These are phyloP conservation scores for Uncinocarpus reesii DNA, from an alignment of 2,329 filamentous ascomycete genomes.

Conservation along the genomic window DNA sequence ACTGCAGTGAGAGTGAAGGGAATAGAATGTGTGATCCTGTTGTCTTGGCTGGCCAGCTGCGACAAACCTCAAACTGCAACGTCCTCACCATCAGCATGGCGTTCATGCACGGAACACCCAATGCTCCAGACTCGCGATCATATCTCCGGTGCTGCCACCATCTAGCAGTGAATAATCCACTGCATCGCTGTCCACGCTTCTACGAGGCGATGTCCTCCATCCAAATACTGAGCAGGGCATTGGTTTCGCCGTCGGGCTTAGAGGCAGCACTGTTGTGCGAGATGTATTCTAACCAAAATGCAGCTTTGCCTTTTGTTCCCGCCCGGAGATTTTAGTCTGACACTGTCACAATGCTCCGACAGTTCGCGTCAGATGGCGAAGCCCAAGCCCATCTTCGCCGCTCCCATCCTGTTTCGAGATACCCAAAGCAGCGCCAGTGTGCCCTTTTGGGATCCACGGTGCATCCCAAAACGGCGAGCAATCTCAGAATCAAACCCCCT, in stretches of 20 bases:
- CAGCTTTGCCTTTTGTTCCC: no score
- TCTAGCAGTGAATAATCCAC: no score
- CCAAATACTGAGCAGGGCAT: no score
- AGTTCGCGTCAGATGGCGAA: conserved; percentile 1
- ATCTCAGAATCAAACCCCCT: conserved; percentile 3
- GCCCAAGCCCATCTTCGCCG: background rate
- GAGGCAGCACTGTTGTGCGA: no score
- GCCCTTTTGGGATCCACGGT: background rate
- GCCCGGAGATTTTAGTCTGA: no score
- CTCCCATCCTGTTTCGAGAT: background rate
- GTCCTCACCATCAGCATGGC: conserved; percentile 2
- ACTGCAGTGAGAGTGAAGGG: no score
- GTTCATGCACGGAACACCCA: conserved; percentile 7
- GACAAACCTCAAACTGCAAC: conserved; percentile 2
- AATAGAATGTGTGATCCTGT: no score
- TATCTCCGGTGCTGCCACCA: background rate
- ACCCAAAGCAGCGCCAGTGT: background rate
- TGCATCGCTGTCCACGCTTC: no score
- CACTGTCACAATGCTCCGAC: conserved; percentile 11
- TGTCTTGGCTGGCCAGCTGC: no score
- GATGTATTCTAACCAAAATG: no score
- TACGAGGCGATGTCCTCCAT: no score
- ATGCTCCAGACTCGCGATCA: background rate
- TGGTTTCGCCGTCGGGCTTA: no score
- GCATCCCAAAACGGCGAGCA: background rate